phyloP scores from a whole-genome alignment of 2,329 filamentous ascomycete genomes.

The Pseudopithomyces maydicus region DNA sequence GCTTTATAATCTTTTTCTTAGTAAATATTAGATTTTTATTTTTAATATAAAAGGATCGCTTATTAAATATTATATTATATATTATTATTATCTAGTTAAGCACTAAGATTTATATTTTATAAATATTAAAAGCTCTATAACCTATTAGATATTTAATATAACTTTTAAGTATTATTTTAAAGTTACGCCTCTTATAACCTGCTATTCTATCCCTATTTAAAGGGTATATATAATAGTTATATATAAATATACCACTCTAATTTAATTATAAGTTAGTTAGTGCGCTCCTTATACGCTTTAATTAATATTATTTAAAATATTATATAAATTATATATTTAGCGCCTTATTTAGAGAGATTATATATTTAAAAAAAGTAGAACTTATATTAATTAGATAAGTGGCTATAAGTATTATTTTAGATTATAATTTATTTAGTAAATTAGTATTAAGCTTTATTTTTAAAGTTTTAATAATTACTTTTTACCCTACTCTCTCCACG shows the following conservation, averaged over 20 bases:
- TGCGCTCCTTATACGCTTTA: neutral
- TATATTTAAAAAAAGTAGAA: neutral
- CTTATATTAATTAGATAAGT: neutral
- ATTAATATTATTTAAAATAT: neutral
- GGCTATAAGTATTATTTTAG: neutral
- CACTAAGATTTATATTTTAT: neutral
- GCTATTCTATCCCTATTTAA: neutral
- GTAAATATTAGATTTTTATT: neutral
- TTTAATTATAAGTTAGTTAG: neutral
- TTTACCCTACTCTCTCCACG: neutral
- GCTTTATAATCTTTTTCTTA: no score
- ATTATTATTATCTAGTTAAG: neutral
- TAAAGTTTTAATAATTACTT: neutral
- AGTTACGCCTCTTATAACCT: neutral
- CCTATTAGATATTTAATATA: neutral
- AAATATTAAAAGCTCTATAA: neutral
- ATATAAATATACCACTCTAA: neutral
- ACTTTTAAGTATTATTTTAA: neutral
- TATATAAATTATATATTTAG: neutral
- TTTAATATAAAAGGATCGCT: neutral
- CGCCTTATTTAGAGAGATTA: neutral
- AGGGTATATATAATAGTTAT: neutral
- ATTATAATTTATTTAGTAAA: neutral
- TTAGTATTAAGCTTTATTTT: neutral
- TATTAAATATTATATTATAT: neutral